A percentile compares a stretch with the other conserved stretches of the same genome.
Evolutionary conservation across 2,329 filamentous ascomycete genomes (phyloP).

Genomic region (Xylariaceae sp.): DNA sequence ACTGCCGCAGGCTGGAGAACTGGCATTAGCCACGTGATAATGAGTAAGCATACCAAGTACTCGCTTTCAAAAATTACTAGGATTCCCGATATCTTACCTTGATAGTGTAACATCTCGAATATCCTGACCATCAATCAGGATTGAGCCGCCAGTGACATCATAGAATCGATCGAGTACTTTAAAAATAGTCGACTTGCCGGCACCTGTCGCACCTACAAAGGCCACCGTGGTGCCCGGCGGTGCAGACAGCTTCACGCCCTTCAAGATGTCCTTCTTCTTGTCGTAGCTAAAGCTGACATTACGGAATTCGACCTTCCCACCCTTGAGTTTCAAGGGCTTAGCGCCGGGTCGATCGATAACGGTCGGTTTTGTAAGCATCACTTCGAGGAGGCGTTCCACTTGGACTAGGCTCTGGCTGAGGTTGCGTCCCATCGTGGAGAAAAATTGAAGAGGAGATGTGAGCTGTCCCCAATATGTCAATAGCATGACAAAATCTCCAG

Average conservation of each 20-base stretch:
- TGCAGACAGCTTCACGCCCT: constrained; percentile 57
- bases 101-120: constrained; percentile 49
- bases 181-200: constrained; percentile 57
- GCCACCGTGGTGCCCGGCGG: constrained; percentile 61
- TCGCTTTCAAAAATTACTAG: background rate
- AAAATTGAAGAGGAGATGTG: constrained; percentile 73
- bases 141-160: constrained; percentile 52
- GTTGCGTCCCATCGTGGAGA: constrained; percentile 62
- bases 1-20: constrained; percentile 46
- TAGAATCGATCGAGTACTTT: constrained; percentile 60
- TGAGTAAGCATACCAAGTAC: background rate
- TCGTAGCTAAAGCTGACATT: constrained; percentile 65
- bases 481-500: constrained; percentile 73
- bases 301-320: constrained; percentile 61
- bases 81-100: constrained; percentile 31
- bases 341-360: constrained; percentile 59
- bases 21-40: too few relatives aligned
- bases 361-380: constrained; percentile 63
- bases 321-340: constrained; percentile 55
- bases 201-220: constrained; percentile 65
- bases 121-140: constrained; percentile 54
- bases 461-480: constrained; percentile 78
- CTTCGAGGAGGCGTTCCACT: constrained; percentile 62
- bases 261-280: constrained; percentile 63
- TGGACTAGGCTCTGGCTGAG: constrained; percentile 63